Evolutionary conservation across 192 early-diverging fungal genomes (phyloP), one percentile per base, ranked within the genome.

Genomic region (Coemansia sp.): DNA sequence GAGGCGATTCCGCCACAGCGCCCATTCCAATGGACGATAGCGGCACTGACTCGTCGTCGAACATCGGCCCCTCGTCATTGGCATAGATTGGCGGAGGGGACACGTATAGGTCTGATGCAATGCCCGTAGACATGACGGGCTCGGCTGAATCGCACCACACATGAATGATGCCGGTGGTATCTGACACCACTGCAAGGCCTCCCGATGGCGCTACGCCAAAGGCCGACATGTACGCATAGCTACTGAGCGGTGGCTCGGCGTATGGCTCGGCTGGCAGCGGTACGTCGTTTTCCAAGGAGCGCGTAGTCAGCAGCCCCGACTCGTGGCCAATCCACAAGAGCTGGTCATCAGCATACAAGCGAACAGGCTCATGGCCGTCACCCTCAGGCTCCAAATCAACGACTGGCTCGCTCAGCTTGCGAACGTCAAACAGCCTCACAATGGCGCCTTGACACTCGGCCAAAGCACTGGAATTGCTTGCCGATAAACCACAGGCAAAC

Each of bases 141-240:
- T 82, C 70, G 36, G 83, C 83, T 14, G 85, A 79, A 42, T 86
- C 85, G n/a, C 83, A 62, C 87, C 90, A 98, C 35, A 91, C 76
- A 24, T 90, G 88, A 18, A 98, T 68, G 17, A 86, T 77, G 27
- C 93, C 94, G 8, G 76, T 70, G 0, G 87, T 85, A 58, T 94
- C 90, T 2, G 91, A 91, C 56, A 97, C 82, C 12, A 86, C 86
- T 2, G 95, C 72, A 46, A 83, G 81, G 26, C 90, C 88, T 4
- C 90, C 93, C 7, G 93, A 86, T 24, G 84, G 84, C 1, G 93
- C 91, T 15, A 93, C 81, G 54, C 90, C 88, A 48, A 95, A 85
- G 8, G 86, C 78, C 50, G 87, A 91, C 57, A 90, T 70, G 58
- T 83, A 86, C 29, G 84, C 83, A 19, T 84, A 78, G 11, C 81